These are phyloP conservation scores for Aulographum hederae DNA, from an alignment of 2,329 filamentous ascomycete species.

Conservation along the genomic window DNA sequence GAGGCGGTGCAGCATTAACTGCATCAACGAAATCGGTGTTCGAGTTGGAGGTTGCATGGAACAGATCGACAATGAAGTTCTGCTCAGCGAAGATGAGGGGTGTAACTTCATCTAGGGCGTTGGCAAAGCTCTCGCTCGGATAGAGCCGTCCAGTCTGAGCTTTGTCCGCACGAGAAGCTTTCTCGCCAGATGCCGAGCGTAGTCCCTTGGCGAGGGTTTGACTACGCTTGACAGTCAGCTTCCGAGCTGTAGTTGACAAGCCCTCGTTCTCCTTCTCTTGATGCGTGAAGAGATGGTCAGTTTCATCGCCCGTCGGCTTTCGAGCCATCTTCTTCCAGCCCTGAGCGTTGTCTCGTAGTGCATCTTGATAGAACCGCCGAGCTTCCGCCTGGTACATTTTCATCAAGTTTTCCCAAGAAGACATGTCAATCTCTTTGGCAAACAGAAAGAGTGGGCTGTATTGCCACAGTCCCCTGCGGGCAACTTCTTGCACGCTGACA, in stretches of 20 bases:
- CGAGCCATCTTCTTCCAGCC: slow-evolving; percentile 66
- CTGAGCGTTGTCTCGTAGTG: slow-evolving; percentile 60
- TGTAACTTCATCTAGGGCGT: slow-evolving; percentile 63
- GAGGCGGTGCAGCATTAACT: slow-evolving; percentile 46
- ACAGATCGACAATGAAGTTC: slow-evolving; percentile 93
- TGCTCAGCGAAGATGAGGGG: slow-evolving; percentile 83
- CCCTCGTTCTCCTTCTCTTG: slow-evolving; percentile 62
- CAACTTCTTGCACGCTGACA: slow-evolving; percentile 46
- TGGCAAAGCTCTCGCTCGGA: slow-evolving; percentile 66
- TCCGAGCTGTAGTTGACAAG: slow-evolving; percentile 50
- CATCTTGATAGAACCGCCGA: slow-evolving; percentile 58
- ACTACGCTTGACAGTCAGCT: slow-evolving; percentile 83
- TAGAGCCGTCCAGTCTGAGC: slow-evolving; percentile 45
- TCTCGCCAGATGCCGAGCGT: slow-evolving; percentile 48
- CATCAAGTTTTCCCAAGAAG: slow-evolving; percentile 66
- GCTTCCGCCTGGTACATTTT: slow-evolving; percentile 65
- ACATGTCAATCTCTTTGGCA: slow-evolving; percentile 62
- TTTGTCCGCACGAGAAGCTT: slow-evolving; percentile 13
- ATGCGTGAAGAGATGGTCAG: slow-evolving; percentile 72
- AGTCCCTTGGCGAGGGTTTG: slow-evolving; percentile 67
- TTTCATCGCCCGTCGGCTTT: slow-evolving; percentile 59
- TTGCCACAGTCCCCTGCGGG: slow-evolving; percentile 63
- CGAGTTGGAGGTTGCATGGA: slow-evolving; percentile 78
- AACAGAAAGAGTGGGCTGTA: slow-evolving; percentile 81
- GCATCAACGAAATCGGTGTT: slow-evolving; percentile 69